Percentiles rank a stretch among this genome's conserved stretches.
phyloP scores from a whole-genome alignment of 768 basidiomycete genomes.

The Gloeostereum incarnatum region DNA sequence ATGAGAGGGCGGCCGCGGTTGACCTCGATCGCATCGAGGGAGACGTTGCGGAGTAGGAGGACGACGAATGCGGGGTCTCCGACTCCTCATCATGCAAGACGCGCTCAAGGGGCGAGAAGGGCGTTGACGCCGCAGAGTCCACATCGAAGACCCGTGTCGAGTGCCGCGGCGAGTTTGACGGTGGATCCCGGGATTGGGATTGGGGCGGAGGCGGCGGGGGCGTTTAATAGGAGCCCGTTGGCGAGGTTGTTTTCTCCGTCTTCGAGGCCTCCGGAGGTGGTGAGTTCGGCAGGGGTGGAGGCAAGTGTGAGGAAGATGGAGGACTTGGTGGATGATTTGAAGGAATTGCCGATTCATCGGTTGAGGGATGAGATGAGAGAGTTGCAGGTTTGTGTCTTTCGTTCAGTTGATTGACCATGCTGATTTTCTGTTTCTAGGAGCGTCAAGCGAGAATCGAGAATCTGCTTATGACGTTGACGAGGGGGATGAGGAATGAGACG shows the following conservation, averaged over 20 bases:
- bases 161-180: too few species aligned
- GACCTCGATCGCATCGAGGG: too few species aligned
- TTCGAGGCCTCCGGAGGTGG: conserved; percentile 9
- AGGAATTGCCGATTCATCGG: conserved; percentile 51
- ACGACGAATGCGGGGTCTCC: too few species aligned
- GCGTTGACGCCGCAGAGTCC: too few species aligned
- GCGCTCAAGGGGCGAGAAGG: too few species aligned
- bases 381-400: conserved; percentile 42
- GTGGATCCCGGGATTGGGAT: too few species aligned
- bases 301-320: conserved; percentile 47
- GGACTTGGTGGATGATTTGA: conserved; percentile 51
- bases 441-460: conserved; percentile 75
- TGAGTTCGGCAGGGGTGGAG: conserved; percentile 24
- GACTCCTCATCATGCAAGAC: too few species aligned
- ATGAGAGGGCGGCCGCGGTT: too few species aligned
- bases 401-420: conserved; percentile 3
- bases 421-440: conserved; percentile 28
- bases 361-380: conserved; percentile 81
- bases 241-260: conserved; percentile 31
- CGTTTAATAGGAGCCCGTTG: conserved; percentile 43
- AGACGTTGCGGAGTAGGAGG: too few species aligned
- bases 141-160: conserved; percentile 8
- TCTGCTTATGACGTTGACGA: conserved; percentile 57
- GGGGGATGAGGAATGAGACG: conserved; percentile 51
- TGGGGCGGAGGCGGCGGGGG: conserved; percentile 31